Percentiles rank a stretch among this genome's conserved stretches.
These are phyloP conservation scores for Carex cristatella DNA, from an alignment of 176 grass and related monocot species.

Conservation along the genomic window DNA sequence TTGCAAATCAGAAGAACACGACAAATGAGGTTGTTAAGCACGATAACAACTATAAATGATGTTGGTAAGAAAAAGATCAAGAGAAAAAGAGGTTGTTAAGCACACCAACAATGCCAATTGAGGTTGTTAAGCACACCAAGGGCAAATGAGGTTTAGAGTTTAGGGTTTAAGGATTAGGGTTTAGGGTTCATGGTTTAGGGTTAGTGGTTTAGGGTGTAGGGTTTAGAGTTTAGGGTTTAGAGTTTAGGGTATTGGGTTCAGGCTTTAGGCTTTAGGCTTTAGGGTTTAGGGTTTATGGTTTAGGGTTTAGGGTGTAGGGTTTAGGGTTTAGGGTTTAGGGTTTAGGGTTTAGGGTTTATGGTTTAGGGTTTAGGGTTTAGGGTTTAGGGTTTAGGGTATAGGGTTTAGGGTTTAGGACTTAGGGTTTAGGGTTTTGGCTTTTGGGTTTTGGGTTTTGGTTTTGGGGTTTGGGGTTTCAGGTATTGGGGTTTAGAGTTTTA, in stretches of 20 bases:
- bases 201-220: neutral
- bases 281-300: neutral
- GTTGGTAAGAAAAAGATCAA: no score
- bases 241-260: neutral
- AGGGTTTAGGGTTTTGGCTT: neutral
- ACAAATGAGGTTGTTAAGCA: no score
- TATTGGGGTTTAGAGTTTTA: neutral
- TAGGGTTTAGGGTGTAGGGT: neutral
- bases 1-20: no score
- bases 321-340: neutral
- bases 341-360: neutral
- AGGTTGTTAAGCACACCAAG: no score
- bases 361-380: neutral
- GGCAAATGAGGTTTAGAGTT: no score
- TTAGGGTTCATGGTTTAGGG: neutral
- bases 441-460: neutral
- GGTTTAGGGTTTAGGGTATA: neutral
- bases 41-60: no score
- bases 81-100: no score
- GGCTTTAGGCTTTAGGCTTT: neutral
- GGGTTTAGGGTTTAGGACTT: no score
- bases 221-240: neutral
- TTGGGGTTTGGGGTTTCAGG: neutral
- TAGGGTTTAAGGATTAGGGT: neutral
- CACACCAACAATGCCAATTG: no score